phyloP scores from a whole-genome alignment of 2,329 filamentous ascomycete genomes.

The Alternaria arborescens region DNA sequence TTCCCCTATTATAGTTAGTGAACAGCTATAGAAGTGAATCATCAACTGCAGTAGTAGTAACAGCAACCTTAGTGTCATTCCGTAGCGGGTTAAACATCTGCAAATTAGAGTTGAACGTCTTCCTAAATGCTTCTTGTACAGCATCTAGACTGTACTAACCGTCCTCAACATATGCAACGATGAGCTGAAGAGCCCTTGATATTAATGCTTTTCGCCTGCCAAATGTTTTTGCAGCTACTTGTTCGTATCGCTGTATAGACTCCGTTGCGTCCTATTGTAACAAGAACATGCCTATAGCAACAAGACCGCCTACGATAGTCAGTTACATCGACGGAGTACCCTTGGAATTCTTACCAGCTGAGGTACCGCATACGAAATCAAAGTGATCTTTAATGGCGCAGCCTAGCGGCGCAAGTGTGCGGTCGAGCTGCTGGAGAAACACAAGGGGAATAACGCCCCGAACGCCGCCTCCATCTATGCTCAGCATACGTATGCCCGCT shows the following conservation, averaged over 20 bases:
- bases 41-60: conserved; percentile 38
- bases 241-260: conserved; percentile 33
- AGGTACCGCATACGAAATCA: conserved; percentile 20
- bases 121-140: conserved; percentile 37
- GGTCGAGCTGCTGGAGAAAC: conserved; percentile 23
- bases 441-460: conserved; percentile 22
- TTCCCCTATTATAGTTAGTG: conserved; percentile 40
- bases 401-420: conserved; percentile 4
- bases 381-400: conserved; percentile 16
- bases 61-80: conserved; percentile 38
- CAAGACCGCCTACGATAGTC: conserved; percentile 33
- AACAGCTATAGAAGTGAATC: conserved; percentile 32
- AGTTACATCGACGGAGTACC: neutral
- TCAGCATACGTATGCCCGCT: conserved; percentile 22
- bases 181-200: conserved; percentile 22
- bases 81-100: conserved; percentile 41
- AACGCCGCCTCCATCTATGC: conserved; percentile 24
- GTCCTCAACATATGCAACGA: conserved; percentile 36
- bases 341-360: conserved; percentile 10
- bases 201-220: conserved; percentile 14
- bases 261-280: conserved; percentile 30
- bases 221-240: conserved; percentile 36
- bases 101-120: conserved; percentile 12
- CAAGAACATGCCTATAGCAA: conserved; percentile 39
- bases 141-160: conserved; percentile 30